A percentile compares a stretch with the other conserved stretches of the same genome.
These are phyloP conservation scores for Rhodotorula babjevae DNA, from an alignment of 768 basidiomycete species.

Conservation along the genomic window DNA sequence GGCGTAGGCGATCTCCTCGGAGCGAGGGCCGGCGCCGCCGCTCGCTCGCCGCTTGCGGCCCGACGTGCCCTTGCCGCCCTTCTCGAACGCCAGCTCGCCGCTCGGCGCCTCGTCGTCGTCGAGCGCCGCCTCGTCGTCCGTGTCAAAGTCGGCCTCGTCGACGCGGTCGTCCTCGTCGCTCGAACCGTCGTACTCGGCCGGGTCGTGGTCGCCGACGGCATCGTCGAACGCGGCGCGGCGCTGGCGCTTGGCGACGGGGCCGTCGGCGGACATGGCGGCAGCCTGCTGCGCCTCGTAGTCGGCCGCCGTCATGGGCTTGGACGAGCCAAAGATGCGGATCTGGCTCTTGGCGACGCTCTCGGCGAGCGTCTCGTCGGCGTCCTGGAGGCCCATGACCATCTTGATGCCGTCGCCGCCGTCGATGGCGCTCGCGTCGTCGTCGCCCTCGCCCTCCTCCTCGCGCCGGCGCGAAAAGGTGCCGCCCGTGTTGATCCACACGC, in stretches of 20 bases:
- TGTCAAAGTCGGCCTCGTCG: constrained; percentile 45
- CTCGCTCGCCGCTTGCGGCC: neutral
- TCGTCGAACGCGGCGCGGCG: constrained; percentile 44
- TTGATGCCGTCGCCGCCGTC: constrained; percentile 77
- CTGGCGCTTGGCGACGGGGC: constrained; percentile 2
- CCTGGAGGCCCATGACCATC: constrained; percentile 97
- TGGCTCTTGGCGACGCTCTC: constrained; percentile 74
- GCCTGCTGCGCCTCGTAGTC: constrained; percentile 39
- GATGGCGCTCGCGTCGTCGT: constrained; percentile 49
- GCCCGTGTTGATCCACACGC: constrained; percentile 95
- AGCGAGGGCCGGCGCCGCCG: constrained; percentile 3
- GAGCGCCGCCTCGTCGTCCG: constrained; percentile 48
- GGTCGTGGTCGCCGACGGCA: constrained; percentile 46
- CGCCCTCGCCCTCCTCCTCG: constrained; percentile 47
- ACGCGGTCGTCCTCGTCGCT: constrained; percentile 43
- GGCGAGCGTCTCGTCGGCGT: constrained; percentile 72
- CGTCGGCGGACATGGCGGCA: no score
- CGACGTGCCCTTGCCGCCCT: constrained; percentile 23
- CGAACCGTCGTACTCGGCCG: constrained; percentile 42
- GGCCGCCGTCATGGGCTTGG: constrained; percentile 57
- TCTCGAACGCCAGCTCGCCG: constrained; percentile 42
- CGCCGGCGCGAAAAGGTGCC: constrained; percentile 80
- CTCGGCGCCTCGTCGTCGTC: constrained; percentile 45
- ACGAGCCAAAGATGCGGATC: constrained; percentile 77
- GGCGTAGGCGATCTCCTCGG: constrained; percentile 39